These are phyloP conservation scores for Batkoa obscura DNA, from an alignment of 371 early-diverging fungal species.

Conservation along the genomic window DNA sequence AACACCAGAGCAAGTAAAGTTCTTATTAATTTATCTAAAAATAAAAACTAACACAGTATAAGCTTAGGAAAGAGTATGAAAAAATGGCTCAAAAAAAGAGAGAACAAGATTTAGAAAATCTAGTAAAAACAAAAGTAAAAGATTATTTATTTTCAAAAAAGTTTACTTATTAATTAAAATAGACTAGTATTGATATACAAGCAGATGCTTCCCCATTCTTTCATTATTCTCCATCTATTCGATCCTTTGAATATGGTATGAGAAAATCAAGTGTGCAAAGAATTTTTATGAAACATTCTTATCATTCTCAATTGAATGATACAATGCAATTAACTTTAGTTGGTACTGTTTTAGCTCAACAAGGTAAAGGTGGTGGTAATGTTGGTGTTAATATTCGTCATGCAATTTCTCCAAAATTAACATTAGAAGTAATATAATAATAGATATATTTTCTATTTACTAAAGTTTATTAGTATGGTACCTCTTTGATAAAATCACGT, in stretches of 20 bases:
- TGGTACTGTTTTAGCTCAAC: slow-evolving; percentile 45
- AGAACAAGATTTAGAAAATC: slow-evolving; percentile 57
- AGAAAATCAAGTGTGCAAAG: not conserved
- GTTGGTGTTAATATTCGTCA: slow-evolving; percentile 51
- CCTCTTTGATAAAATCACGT: slow-evolving; percentile 33
- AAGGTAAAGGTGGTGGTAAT: slow-evolving; percentile 61
- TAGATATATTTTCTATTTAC: too few species aligned
- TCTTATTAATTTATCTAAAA: not conserved
- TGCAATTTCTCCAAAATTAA: slow-evolving; percentile 43
- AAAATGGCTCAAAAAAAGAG: slow-evolving; percentile 38
- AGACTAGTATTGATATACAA: too few species aligned
- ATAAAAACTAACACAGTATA: not conserved
- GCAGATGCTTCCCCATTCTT: too few species aligned
- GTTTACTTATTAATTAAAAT: too few species aligned
- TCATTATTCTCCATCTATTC: too few species aligned
- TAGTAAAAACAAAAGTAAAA: slow-evolving; percentile 47
- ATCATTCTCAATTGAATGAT: slow-evolving; percentile 43
- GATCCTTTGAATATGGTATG: too few species aligned
- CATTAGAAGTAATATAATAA: slow-evolving; percentile 35
- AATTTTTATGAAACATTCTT: not conserved
- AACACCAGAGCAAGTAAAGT: slow-evolving; percentile 56
- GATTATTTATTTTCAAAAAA: too few species aligned
- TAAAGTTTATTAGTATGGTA: slow-evolving; percentile 38
- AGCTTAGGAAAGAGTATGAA: slow-evolving; percentile 65
- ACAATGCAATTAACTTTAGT: slow-evolving; percentile 37